phyloP scores from a whole-genome alignment of 2,329 filamentous ascomycete species.

The Trichoderma arundinaceum region DNA sequence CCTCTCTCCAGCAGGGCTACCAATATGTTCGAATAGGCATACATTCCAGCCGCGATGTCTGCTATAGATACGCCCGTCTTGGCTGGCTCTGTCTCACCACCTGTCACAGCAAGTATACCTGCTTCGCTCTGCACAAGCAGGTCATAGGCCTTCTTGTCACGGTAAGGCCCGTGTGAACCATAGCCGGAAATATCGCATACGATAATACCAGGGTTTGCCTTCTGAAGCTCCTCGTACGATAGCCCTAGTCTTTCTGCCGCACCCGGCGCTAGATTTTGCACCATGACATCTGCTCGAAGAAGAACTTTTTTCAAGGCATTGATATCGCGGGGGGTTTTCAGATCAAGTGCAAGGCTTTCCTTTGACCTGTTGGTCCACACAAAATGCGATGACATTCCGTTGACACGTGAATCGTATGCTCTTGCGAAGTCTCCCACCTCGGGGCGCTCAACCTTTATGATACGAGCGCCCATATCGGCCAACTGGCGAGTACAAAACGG shows the following conservation, averaged over 20 bases:
- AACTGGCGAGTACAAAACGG: constrained; percentile 61
- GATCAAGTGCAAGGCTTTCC: constrained; percentile 57
- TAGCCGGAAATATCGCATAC: constrained; percentile 62
- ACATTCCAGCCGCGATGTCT: constrained; percentile 59
- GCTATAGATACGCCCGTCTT: constrained; percentile 62
- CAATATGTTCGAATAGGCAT: constrained; percentile 58
- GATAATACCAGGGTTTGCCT: constrained; percentile 52
- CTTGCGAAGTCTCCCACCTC: constrained; percentile 59
- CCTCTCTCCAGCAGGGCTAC: constrained; percentile 55
- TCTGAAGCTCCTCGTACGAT: constrained; percentile 51
- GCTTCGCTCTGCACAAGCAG: constrained; percentile 61
- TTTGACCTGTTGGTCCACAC: constrained; percentile 63
- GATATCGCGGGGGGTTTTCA: constrained; percentile 53
- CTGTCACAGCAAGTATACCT: constrained; percentile 58
- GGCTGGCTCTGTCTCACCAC: constrained; percentile 49
- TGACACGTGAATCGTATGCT: constrained; percentile 56
- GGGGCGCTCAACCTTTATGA: constrained; percentile 61
- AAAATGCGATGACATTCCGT: constrained; percentile 59
- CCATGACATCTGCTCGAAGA: constrained; percentile 54
- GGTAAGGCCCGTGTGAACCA: constrained; percentile 56
- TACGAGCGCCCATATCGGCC: constrained; percentile 58
- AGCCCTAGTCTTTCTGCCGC: constrained; percentile 55
- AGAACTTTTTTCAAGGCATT: constrained; percentile 51
- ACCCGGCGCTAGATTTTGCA: constrained; percentile 60
- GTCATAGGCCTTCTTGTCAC: constrained; percentile 61